Conservation (phyloP, 495 filamentous ascomycete species). For the Chaetomium cochliodes region DNA sequence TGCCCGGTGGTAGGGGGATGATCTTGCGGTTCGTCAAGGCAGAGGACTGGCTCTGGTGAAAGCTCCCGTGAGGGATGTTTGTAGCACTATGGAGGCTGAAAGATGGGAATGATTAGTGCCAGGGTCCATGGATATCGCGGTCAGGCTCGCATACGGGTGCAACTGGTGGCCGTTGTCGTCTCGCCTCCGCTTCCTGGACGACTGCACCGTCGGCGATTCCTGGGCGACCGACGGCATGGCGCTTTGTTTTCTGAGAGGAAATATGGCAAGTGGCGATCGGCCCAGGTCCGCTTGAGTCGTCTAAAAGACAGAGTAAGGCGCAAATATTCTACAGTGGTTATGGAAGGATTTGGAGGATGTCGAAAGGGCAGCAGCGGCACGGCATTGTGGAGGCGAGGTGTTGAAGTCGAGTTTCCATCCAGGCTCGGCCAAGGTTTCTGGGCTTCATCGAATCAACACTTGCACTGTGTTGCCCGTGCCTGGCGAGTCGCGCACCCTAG, state of each 20-base stretch:
- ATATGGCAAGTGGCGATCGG: neutral
- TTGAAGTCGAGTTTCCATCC: constrained; percentile 1
- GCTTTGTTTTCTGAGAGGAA: neutral
- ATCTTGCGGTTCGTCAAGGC: constrained; percentile 31
- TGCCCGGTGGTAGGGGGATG: constrained; percentile 37
- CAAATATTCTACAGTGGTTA: neutral
- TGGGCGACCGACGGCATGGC: constrained; percentile 39
- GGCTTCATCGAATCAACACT: neutral
- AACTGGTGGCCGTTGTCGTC: constrained; percentile 37
- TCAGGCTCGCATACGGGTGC: constrained; percentile 34
- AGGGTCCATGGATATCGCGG: constrained; percentile 4
- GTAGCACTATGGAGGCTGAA: constrained; percentile 16
- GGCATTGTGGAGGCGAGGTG: neutral
- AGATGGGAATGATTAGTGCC: constrained; percentile 20
- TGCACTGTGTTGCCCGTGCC: constrained; percentile 12
- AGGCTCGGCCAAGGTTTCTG: neutral
- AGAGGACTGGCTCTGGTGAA: constrained; percentile 21
- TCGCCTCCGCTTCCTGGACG: constrained; percentile 44
- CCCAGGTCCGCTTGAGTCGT: neutral
- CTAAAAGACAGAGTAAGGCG: neutral
- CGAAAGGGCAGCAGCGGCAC: neutral
- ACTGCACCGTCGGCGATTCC: constrained; percentile 27
- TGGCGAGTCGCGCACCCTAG: too few species aligned
- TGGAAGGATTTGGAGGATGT: neutral
- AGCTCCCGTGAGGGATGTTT: constrained; percentile 16